Evolutionary conservation across 306 rosid species (phyloP).

Genomic region (Cucumis sativus): DNA sequence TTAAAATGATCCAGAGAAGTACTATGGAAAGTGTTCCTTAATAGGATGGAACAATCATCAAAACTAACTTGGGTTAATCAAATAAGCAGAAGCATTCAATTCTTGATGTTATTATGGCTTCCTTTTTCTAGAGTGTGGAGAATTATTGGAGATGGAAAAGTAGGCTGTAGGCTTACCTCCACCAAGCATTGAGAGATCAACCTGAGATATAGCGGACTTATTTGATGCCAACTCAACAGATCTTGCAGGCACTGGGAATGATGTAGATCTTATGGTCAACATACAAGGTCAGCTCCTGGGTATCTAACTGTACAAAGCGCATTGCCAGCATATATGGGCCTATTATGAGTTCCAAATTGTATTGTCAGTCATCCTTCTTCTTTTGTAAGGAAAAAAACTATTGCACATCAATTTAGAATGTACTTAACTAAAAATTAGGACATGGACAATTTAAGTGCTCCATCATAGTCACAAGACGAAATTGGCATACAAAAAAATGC

Average conservation of each 20-base stretch:
- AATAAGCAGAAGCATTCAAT: not conserved
- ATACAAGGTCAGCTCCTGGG: constrained; percentile 65
- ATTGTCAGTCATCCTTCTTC: not conserved
- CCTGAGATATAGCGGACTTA: constrained; percentile 62
- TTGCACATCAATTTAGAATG: constrained; percentile 5
- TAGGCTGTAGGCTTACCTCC: constrained; percentile 49
- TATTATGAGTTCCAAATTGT: constrained; percentile 24
- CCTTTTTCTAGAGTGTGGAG: constrained; percentile 12
- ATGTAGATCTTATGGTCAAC: constrained; percentile 74
- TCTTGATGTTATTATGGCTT: not conserved
- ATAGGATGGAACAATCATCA: not conserved
- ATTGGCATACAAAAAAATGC: not conserved
- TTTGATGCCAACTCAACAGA: constrained; percentile 37
- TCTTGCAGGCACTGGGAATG: constrained; percentile 42
- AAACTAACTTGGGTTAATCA: not conserved
- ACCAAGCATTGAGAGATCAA: constrained; percentile 78
- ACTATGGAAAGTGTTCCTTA: not conserved
- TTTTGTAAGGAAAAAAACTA: not conserved
- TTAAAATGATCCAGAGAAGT: not conserved
- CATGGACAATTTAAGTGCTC: not conserved
- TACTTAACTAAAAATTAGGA: not conserved
- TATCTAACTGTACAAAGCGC: constrained; percentile 76
- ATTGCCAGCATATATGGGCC: constrained; percentile 98
- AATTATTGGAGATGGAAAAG: not conserved
- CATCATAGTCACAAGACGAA: not conserved